Percentiles rank a stretch among this genome's conserved stretches.
Evolutionary conservation across 2,329 filamentous ascomycete genomes (phyloP).

Genomic region (Canariomyces notabilis): DNA sequence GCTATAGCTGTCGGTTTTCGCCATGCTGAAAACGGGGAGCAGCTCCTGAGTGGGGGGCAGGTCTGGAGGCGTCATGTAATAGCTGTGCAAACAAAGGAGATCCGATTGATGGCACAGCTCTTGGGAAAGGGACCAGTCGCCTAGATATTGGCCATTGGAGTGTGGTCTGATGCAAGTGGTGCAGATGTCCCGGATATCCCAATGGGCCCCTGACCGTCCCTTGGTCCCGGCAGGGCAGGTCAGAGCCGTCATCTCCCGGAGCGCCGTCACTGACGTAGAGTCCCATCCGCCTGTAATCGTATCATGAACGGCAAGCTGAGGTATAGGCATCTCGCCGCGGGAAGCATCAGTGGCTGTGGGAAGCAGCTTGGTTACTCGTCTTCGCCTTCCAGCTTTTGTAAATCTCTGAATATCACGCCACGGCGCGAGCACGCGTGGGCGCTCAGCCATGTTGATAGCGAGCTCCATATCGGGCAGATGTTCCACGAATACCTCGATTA

Average conservation of each 20-base stretch:
- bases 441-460: slow-evolving; percentile 74
- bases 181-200: slow-evolving; percentile 62
- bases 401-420: slow-evolving; percentile 53
- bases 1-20: slow-evolving; percentile 65
- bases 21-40: slow-evolving; percentile 70
- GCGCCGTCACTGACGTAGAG: slow-evolving; percentile 28
- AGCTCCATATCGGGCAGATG: slow-evolving; percentile 79
- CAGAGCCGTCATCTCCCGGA: slow-evolving; percentile 36
- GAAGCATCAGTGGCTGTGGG: slow-evolving; percentile 40
- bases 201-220: slow-evolving; percentile 53
- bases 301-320: background rate
- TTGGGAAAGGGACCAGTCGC: slow-evolving; percentile 59
- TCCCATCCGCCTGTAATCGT: background rate
- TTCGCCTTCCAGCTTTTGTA: slow-evolving; percentile 27
- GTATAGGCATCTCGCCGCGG: slow-evolving; percentile 10
- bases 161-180: slow-evolving; percentile 58
- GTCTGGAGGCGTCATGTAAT: slow-evolving; percentile 61
- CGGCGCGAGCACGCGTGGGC: slow-evolving; percentile 66
- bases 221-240: slow-evolving; percentile 59
- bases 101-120: slow-evolving; percentile 75
- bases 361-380: slow-evolving; percentile 41
- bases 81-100: slow-evolving; percentile 65
- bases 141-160: slow-evolving; percentile 61
- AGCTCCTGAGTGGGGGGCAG: slow-evolving; percentile 59
- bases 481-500: slow-evolving; percentile 67